Base-by-base conservation (phyloP, 306 rosid species). In the Elaeagnus macrophylla region DNA sequence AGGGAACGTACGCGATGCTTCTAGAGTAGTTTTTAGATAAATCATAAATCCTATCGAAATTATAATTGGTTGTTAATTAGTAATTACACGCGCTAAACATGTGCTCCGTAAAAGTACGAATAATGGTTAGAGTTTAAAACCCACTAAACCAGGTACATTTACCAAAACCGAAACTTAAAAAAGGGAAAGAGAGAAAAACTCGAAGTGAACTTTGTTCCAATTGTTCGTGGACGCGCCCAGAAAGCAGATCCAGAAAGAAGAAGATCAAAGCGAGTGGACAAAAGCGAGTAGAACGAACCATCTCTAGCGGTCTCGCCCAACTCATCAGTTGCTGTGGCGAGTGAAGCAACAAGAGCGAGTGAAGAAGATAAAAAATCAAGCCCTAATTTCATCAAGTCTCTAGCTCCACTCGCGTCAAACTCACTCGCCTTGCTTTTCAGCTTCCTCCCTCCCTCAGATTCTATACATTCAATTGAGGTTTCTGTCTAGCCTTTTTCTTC, bases 391-490 rank as follows among this genome's bases (percentile, higher is more conserved):
- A 32, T 65, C 42, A 52, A 59, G 10, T 44, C 60, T 36, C 20
- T 13, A 56, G 39, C 56, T 76, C 77, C 74, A 76, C 81, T 76
- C 77, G 77, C 77, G 71, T 54, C 18, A 57, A n/a, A 14, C 67
- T 39, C 57, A 62, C 77, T 70, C 73, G 70, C 77, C 14, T 36
- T 9, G 48, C 45, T 19, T 47, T 8, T 20, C 39, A 8, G 47
- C 68, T 41, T 47, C 71, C 49, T 46, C 45, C 71, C 49, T 46
- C 45, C 12, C 60, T 44, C 55, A 41, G 76, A 52, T 66, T 61
- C 65, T 44, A 10, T 19, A 13, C 54, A 3, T 57, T 35, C 68
- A n/a, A 67, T 62, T 61, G 62, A 61, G 77, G 73, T 67, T 1
- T 25, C 49, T 61, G 56, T 66, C 48, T 36, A 19, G 20, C 53